Evolutionary conservation across 2,329 filamentous ascomycete genomes (phyloP).

Genomic region (Scedosporium minutisporum): DNA sequence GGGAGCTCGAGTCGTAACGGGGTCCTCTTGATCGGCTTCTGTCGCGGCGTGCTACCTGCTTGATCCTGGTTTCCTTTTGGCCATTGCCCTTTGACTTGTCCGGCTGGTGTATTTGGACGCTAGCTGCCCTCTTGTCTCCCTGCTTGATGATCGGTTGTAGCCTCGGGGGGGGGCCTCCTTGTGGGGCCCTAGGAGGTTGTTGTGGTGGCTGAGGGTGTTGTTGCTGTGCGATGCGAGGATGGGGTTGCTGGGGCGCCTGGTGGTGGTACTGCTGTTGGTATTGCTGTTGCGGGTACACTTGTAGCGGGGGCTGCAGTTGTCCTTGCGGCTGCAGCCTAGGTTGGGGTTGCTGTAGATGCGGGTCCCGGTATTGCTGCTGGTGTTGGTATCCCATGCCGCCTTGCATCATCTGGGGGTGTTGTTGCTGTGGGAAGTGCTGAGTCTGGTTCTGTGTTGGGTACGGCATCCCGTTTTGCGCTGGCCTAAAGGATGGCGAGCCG

Average conservation of each 20-base stretch:
- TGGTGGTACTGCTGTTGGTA: neutral
- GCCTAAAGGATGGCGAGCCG: neutral
- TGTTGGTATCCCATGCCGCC: neutral
- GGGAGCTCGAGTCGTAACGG: neutral
- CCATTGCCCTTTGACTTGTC: neutral
- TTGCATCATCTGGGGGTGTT: neutral
- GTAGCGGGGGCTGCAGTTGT: neutral
- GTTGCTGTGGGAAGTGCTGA: constrained; percentile 1
- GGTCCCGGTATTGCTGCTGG: neutral
- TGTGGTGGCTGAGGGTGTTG: neutral
- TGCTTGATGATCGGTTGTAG: too few relatives aligned
- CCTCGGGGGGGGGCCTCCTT: too few relatives aligned
- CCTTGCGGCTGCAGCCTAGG: neutral
- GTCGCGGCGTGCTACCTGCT: neutral
- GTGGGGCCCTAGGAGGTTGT: neutral
- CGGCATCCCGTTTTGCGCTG: neutral
- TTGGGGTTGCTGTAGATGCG: neutral
- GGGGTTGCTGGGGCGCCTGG: neutral
- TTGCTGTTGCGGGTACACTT: neutral
- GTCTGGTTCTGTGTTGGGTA: neutral
- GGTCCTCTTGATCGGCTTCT: neutral
- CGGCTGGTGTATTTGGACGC: too few relatives aligned
- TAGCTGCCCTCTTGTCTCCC: too few relatives aligned
- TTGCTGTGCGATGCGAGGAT: neutral
- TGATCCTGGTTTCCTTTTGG: neutral